Percentiles rank a stretch among this genome's conserved stretches.
These are phyloP conservation scores for Rhizoctonia solani DNA, from an alignment of 1,284 basidiomycete genomes.

Conservation along the genomic window DNA sequence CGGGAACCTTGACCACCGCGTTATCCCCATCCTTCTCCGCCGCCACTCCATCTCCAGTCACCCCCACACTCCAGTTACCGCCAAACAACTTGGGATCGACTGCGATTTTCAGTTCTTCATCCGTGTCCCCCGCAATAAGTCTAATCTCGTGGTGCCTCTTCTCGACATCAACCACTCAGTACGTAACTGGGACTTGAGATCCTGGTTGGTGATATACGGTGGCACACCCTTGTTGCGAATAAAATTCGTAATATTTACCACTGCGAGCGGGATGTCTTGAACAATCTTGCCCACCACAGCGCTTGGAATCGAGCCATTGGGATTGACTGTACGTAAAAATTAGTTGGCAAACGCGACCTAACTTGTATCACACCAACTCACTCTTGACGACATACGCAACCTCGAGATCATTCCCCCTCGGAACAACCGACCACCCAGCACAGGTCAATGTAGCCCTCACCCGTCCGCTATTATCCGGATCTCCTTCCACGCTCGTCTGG, in stretches of 20 bases:
- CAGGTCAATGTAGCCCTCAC: slow-evolving; percentile 38
- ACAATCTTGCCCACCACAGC: slow-evolving; percentile 34
- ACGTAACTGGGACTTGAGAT: slow-evolving; percentile 26
- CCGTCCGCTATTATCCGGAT: slow-evolving; percentile 35
- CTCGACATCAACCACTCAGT: slow-evolving; percentile 12
- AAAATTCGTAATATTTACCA: slow-evolving; percentile 37
- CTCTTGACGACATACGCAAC: slow-evolving; percentile 40
- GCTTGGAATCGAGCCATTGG: slow-evolving; percentile 37
- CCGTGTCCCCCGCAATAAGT: slow-evolving; percentile 15
- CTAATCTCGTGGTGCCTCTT: slow-evolving; percentile 9
- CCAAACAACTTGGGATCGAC: slow-evolving; percentile 32
- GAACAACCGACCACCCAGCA: slow-evolving; percentile 38
- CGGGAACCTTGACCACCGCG: slow-evolving; percentile 1
- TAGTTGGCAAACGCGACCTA: background rate
- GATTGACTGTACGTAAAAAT: slow-evolving; percentile 35
- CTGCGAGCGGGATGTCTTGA: slow-evolving; percentile 35
- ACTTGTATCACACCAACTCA: slow-evolving; percentile 9
- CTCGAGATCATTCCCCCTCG: slow-evolving; percentile 36
- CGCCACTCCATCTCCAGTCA: background rate
- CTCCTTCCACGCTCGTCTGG: slow-evolving; percentile 38
- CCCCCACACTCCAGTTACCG: slow-evolving; percentile 12
- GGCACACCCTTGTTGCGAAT: slow-evolving; percentile 34
- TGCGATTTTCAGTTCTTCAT: slow-evolving; percentile 18
- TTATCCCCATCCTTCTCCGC: background rate
- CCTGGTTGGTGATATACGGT: slow-evolving; percentile 31